These are phyloP conservation scores for Dioscorea cayenensis DNA, from an alignment of 116 monocot genomes.

Conservation along the genomic window DNA sequence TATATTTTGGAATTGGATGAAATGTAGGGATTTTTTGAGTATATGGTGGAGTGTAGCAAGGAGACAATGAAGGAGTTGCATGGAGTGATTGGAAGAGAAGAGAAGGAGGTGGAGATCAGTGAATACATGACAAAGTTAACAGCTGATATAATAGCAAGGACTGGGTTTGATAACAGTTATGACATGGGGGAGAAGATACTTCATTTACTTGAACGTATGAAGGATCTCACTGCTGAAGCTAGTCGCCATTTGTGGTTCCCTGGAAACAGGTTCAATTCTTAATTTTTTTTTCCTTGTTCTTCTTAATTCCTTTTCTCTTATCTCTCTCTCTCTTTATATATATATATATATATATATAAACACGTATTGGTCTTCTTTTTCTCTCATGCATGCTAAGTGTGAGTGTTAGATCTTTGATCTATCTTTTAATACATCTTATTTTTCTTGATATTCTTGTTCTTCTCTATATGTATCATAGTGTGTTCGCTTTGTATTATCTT, in stretches of 20 bases:
- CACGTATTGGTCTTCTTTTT: too few relatives aligned
- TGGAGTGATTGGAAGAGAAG: constrained; percentile 12
- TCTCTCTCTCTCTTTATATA: too few relatives aligned
- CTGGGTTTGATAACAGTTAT: constrained; percentile 85
- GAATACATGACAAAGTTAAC: constrained; percentile 62
- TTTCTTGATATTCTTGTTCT: too few relatives aligned
- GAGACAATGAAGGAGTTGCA: constrained; percentile 32
- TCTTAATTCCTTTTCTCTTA: too few relatives aligned
- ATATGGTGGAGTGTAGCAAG: constrained; percentile 83
- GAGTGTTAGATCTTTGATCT: too few relatives aligned
- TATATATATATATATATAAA: too few relatives aligned
- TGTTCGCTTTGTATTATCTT: too few relatives aligned
- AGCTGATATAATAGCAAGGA: constrained; percentile 72
- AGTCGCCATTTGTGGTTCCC: constrained; percentile 88
- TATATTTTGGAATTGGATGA: neutral
- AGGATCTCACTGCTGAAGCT: constrained; percentile 68
- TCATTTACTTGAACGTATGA: constrained; percentile 51
- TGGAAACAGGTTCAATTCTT: constrained; percentile 36
- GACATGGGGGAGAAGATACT: constrained; percentile 74
- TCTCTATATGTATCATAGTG: too few relatives aligned
- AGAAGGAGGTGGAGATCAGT: constrained; percentile 71
- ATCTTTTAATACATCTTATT: too few relatives aligned
- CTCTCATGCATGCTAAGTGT: too few relatives aligned
- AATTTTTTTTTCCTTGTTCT: too few relatives aligned
- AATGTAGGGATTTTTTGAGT: constrained; percentile 50